Evolutionary conservation across 345 rosid genomes (phyloP).

Genomic region (Gossypium australe): DNA sequence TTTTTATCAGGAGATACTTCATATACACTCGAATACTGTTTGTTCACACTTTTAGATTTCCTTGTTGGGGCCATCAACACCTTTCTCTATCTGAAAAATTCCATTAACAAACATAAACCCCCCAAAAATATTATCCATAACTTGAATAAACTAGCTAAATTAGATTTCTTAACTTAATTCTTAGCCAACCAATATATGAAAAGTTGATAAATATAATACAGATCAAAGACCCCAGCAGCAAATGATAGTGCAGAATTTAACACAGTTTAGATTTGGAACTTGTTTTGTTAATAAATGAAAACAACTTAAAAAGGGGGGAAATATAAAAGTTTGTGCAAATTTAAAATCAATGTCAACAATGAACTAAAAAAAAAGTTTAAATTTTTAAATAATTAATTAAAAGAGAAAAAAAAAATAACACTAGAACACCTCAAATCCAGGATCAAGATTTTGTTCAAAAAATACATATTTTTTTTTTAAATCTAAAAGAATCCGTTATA

Average conservation of each 20-base stretch:
- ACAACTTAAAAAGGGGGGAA: too few relatives aligned
- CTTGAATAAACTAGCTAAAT: not conserved
- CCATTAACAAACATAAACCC: slow-evolving; percentile 5
- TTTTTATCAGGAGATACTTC: slow-evolving; percentile 68
- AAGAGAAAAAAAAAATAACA: not conserved
- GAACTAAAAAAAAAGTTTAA: not conserved
- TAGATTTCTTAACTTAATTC: not conserved
- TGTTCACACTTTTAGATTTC: slow-evolving; percentile 73
- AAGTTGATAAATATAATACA: not conserved
- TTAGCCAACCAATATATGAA: not conserved
- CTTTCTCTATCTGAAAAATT: slow-evolving; percentile 24
- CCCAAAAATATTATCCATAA: not conserved
- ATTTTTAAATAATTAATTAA: not conserved
- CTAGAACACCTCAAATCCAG: not conserved
- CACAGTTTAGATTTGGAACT: not conserved
- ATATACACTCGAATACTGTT: slow-evolving; percentile 43
- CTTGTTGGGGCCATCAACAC: slow-evolving; percentile 65
- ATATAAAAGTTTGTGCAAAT: not conserved
- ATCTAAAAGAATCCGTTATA: not conserved
- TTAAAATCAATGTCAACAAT: not conserved
- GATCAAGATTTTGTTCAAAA: not conserved
- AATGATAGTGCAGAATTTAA: not conserved
- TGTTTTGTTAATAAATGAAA: not conserved
- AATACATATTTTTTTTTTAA: not conserved
- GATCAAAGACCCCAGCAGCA: not conserved